These are phyloP conservation scores for Oehlia diaphana DNA, from an alignment of 192 early-diverging fungal species.

Conservation along the genomic window DNA sequence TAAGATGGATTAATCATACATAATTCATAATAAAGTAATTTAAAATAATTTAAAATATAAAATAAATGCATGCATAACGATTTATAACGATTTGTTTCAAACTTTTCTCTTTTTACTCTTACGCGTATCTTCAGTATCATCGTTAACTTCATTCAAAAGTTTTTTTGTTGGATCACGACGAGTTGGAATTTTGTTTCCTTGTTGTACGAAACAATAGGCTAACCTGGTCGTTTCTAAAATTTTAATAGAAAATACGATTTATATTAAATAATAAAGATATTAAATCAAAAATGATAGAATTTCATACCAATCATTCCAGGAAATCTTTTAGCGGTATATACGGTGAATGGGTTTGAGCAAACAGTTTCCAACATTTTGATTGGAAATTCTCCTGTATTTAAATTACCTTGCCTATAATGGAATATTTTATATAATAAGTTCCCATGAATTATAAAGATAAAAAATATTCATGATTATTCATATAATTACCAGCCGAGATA, in stretches of 20 bases:
- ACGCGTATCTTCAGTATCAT: too few species aligned
- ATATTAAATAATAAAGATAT: not conserved
- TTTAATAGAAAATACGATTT: not conserved
- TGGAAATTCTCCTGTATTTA: not conserved
- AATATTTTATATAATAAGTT: not conserved
- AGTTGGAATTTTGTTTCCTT: not conserved
- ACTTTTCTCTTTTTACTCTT: too few species aligned
- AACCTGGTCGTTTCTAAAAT: not conserved
- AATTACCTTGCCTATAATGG: not conserved
- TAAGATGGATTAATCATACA: too few species aligned
- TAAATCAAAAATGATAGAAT: not conserved
- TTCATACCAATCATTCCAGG: slow-evolving; percentile 41
- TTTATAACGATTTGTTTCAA: too few species aligned
- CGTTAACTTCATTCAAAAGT: too few species aligned
- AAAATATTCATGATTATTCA: not conserved
- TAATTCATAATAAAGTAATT: too few species aligned
- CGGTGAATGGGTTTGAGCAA: slow-evolving; percentile 34
- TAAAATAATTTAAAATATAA: too few species aligned
- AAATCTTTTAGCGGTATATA: slow-evolving; percentile 39
- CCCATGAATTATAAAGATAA: not conserved
- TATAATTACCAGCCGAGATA: slow-evolving; percentile 1
- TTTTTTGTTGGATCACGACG: not conserved
- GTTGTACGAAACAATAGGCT: not conserved
- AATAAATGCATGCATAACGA: too few species aligned
- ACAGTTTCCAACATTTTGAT: slow-evolving; percentile 9